A percentile compares a stretch with the other conserved stretches of the same genome.
Evolutionary conservation across 23 red algal genomes (phyloP).

Genomic region (Gracilaria gracilis): DNA sequence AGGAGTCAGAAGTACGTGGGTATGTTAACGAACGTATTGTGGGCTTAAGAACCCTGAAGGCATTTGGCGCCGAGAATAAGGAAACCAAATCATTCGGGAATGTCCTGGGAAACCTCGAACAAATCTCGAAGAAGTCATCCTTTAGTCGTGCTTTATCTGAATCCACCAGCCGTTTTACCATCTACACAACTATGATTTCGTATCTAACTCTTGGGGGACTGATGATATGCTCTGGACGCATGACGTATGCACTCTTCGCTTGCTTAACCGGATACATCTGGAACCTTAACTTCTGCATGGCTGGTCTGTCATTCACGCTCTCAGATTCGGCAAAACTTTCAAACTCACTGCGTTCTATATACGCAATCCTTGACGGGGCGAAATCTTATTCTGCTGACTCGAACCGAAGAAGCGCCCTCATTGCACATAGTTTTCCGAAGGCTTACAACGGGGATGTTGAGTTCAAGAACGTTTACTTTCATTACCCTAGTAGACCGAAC

Average conservation of each 20-base stretch:
- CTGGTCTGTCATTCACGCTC: constrained; percentile 52
- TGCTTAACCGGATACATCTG: constrained; percentile 65
- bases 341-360: constrained; percentile 35
- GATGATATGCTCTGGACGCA: constrained; percentile 37
- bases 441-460: constrained; percentile 30
- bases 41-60: constrained; percentile 54
- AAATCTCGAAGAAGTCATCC: constrained; percentile 12
- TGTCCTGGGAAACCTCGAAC: constrained; percentile 33
- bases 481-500: constrained; percentile 75
- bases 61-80: constrained; percentile 57
- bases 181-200: constrained; percentile 43
- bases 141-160: constrained; percentile 39
- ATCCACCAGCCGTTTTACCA: constrained; percentile 31
- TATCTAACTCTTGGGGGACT: constrained; percentile 47
- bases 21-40: constrained; percentile 45
- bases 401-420: neutral
- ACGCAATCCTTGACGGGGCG: constrained; percentile 38
- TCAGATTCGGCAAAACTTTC: constrained; percentile 50
- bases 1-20: constrained; percentile 19
- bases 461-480: constrained; percentile 72
- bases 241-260: constrained; percentile 48
- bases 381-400: constrained; percentile 19
- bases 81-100: constrained; percentile 20
- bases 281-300: constrained; percentile 64
- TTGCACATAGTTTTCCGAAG: constrained; percentile 1